phyloP scores from a whole-genome alignment of 352 stramenopile species.

The Plasmopara halstedii region DNA sequence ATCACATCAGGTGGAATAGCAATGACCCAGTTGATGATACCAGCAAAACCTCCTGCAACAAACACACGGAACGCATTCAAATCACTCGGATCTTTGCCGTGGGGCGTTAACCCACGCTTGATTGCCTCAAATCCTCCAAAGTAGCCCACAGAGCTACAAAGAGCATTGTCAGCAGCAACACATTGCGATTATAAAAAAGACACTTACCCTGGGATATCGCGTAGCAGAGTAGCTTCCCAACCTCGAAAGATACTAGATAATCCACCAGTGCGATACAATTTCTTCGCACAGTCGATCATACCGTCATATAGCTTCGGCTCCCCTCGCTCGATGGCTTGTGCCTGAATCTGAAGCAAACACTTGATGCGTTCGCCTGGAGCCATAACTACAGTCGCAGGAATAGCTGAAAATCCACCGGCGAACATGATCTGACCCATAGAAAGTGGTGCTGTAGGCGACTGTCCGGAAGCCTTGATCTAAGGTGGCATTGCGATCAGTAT shows the following conservation, averaged over 20 bases:
- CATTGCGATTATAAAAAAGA: neutral
- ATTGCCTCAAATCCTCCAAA: slow-evolving; percentile 92
- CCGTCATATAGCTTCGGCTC: slow-evolving; percentile 88
- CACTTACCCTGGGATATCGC: slow-evolving; percentile 90
- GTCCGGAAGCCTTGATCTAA: slow-evolving; percentile 59
- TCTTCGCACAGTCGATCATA: slow-evolving; percentile 92
- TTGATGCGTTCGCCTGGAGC: slow-evolving; percentile 96
- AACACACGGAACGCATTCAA: slow-evolving; percentile 88
- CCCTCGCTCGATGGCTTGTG: slow-evolving; percentile 67
- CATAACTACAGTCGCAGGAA: slow-evolving; percentile 89
- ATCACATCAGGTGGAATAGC: slow-evolving; percentile 94
- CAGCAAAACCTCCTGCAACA: slow-evolving; percentile 90
- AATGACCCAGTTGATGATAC: slow-evolving; percentile 93
- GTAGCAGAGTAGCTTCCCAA: slow-evolving; percentile 90
- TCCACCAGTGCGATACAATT: slow-evolving; percentile 89
- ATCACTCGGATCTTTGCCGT: slow-evolving; percentile 72
- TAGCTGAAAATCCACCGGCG: slow-evolving; percentile 85
- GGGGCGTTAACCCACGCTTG: slow-evolving; percentile 80
- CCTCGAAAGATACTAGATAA: slow-evolving; percentile 92
- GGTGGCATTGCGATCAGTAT: slow-evolving; percentile 4
- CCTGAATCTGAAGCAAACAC: slow-evolving; percentile 92
- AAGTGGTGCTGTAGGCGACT: slow-evolving; percentile 47
- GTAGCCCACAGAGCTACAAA: slow-evolving; percentile 87
- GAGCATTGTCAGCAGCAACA: neutral
- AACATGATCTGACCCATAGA: slow-evolving; percentile 86